Conservation (phyloP, 2,329 filamentous ascomycete species). For the Alternaria sp. region DNA sequence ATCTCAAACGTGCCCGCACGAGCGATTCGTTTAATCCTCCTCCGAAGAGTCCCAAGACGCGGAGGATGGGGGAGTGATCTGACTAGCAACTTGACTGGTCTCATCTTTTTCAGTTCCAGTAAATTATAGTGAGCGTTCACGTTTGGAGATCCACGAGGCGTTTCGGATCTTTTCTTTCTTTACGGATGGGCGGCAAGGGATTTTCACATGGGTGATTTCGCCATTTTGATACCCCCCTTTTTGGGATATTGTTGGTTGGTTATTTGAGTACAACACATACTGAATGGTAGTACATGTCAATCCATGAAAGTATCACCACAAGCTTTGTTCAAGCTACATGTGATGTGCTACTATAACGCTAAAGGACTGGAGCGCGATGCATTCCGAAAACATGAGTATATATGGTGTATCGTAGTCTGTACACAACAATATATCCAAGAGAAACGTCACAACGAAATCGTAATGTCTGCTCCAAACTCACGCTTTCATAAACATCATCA, state of each 20-base stretch:
- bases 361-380: too few relatives aligned
- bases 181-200: not conserved
- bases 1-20: slow-evolving; percentile 24
- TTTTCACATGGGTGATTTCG: not conserved
- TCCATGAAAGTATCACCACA: not conserved
- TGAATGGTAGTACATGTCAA: too few relatives aligned
- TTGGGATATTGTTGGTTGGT: not conserved
- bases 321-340: not conserved
- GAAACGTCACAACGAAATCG: too few relatives aligned
- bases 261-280: not conserved
- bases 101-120: not conserved
- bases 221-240: slow-evolving; percentile 6
- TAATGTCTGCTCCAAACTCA: too few relatives aligned
- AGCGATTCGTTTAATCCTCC: slow-evolving; percentile 8
- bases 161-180: not conserved
- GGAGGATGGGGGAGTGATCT: not conserved
- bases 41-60: slow-evolving; percentile 8
- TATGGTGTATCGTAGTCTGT: too few relatives aligned
- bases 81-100: too few relatives aligned
- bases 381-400: too few relatives aligned
- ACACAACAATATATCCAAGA: too few relatives aligned
- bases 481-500: too few relatives aligned
- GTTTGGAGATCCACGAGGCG: not conserved
- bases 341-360: too few relatives aligned
- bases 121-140: not conserved